Evolutionary conservation across 306 rosid species (phyloP), one percentile per base, ranked within the genome.

Genomic region (Mucuna pruriens): DNA sequence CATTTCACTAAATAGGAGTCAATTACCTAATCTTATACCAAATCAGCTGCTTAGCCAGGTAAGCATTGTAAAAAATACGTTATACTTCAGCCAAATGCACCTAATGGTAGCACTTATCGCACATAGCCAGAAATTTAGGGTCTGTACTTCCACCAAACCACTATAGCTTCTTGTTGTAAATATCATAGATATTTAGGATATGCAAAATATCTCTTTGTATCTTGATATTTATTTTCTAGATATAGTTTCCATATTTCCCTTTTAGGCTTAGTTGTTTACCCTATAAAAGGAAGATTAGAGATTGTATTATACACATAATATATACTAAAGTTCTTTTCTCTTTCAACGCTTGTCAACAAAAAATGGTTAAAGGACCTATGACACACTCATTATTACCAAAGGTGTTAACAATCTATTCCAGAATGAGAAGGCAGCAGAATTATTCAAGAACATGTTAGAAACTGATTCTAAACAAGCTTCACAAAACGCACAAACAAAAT

Each of bases 1-100:
- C 38, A 19, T 73, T 73, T 4, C 49, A 51, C 77, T 11, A 34
- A 34, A 51, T 17, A 38, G 65, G 25, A 36, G 33, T 22, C 77
- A 73, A 73, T 34, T 6, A 7, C 65, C 48, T 34, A 33, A 33
- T 73, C 64, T 73, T 72, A 33, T 52, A 40, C 9, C 20, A 73
- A 73, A 33, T 73, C 63, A 17, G 15, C 22, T 68, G 38, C 17
- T 44, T 9, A 42, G 52, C 38, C 38, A 22, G 57, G 25, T 12
- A 42, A n/a, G 19, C 51, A 66, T 66, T 19, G 4, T 66, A 9
- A 23, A 68, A 23, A 42, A 42, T 39, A 39, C 20, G 34, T 20
- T 22, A 23, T 29, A 22, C 74, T 11, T 34, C 19, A 22, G 20
- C 12, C 55, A 42, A 68, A 22, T 68, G 74, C 74, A 42, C 57